Evolutionary conservation across 345 rosid species (phyloP).

Genomic region (Viola odorata): DNA sequence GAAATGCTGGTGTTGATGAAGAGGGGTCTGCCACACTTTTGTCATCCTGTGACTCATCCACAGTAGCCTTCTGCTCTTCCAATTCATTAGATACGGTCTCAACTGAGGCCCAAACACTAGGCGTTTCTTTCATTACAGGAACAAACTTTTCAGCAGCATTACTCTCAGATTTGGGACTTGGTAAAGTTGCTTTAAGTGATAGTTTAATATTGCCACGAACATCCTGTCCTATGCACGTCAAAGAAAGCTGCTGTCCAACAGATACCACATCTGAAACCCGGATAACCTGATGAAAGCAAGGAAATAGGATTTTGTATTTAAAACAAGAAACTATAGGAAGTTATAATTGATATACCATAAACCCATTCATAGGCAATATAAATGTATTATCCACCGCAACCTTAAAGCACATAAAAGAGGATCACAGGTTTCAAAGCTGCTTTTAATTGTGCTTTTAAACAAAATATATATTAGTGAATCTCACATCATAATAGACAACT

Average conservation of each 20-base stretch:
- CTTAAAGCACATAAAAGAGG: no score
- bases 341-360: not conserved
- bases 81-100: slow-evolving; percentile 30
- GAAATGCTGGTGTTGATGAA: slow-evolving; percentile 47
- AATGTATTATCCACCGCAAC: no score
- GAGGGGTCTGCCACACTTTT: slow-evolving; percentile 17
- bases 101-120: slow-evolving; percentile 42
- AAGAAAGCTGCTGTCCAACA: slow-evolving; percentile 67
- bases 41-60: slow-evolving; percentile 15
- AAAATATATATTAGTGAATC: no score
- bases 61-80: slow-evolving; percentile 31
- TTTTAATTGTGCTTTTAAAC: no score
- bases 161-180: slow-evolving; percentile 23
- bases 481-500: no score
- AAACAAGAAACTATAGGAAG: not conserved
- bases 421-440: no score
- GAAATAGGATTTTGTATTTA: not conserved
- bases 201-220: slow-evolving; percentile 93
- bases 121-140: slow-evolving; percentile 29
- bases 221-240: slow-evolving; percentile 88
- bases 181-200: slow-evolving; percentile 64
- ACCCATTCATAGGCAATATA: not conserved
- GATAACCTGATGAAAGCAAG: slow-evolving; percentile 51
- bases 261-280: slow-evolving; percentile 72
- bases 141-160: slow-evolving; percentile 28